A percentile compares a stretch with the other conserved stretches of the same genome.
phyloP scores from a whole-genome alignment of 495 filamentous ascomycete genomes.

The Paragyromitra xinjiangensis region DNA sequence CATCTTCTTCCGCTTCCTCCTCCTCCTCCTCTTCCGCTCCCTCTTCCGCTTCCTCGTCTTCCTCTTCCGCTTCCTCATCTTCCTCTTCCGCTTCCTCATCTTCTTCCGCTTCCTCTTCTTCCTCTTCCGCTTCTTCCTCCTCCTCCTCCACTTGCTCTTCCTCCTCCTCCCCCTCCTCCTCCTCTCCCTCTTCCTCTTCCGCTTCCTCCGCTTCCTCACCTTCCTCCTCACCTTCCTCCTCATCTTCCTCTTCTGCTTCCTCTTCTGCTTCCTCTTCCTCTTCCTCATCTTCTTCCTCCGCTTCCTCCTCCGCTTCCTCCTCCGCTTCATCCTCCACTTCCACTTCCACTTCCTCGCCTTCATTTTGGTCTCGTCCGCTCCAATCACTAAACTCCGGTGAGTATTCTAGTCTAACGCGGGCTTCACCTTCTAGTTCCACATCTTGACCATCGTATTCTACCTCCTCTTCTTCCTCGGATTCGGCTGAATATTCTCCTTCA shows the following conservation, averaged over 20 bases:
- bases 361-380: not conserved
- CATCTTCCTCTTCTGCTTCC: not conserved
- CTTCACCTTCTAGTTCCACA: not conserved
- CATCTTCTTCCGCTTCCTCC: not conserved
- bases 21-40: too few species aligned
- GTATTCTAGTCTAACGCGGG: constrained; percentile 2
- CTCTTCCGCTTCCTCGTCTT: too few species aligned
- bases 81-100: not conserved
- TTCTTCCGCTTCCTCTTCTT: not conserved
- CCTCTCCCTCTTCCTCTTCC: not conserved
- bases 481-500: not conserved
- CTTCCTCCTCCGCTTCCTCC: too few species aligned
- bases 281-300: not conserved
- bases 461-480: not conserved
- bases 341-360: not conserved
- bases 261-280: not conserved
- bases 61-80: not conserved
- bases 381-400: not conserved
- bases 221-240: not conserved
- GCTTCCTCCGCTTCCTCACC: too few species aligned
- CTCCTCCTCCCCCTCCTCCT: too few species aligned
- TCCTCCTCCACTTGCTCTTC: constrained; percentile 2
- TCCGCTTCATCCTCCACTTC: not conserved
- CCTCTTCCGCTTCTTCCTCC: constrained; percentile 5
- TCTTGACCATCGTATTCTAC: not conserved